Conservation (phyloP, 1,284 basidiomycete species). For the Taiwanofungus camphoratus region DNA sequence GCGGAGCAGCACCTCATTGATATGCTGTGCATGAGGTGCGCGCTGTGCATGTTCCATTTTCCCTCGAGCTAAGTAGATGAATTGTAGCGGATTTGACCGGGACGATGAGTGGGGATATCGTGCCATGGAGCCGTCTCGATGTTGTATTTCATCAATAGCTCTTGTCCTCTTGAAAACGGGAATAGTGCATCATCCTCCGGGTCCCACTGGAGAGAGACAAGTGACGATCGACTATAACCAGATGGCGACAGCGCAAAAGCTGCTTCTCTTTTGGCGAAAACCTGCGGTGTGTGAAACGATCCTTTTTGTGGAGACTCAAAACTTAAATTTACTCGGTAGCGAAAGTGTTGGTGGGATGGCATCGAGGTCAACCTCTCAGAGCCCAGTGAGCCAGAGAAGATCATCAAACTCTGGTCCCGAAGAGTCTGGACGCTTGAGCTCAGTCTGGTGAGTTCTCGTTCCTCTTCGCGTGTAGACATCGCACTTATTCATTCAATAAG, state of each 20-base stretch:
- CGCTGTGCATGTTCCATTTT: conserved; percentile 4
- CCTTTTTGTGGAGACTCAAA: background rate
- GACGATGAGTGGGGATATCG: conserved; percentile 98
- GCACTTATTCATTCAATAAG: background rate
- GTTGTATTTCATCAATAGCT: conserved; percentile 97
- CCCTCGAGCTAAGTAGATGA: background rate
- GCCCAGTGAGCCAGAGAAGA: conserved; percentile 44
- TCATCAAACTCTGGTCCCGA: conserved; percentile 90
- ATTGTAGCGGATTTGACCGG: conserved; percentile 83
- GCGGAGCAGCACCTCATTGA: conserved; percentile 99
- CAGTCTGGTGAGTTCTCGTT: conserved; percentile 77
- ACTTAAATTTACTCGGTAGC: conserved; percentile 37
- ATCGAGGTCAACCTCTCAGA: conserved; percentile 81
- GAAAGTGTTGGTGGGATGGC: conserved; percentile 99
- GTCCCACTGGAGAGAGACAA: conserved; percentile 49
- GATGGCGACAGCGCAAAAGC: conserved; percentile 96
- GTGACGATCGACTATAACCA: conserved; percentile 86
- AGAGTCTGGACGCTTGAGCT: conserved; percentile 99
- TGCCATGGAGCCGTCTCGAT: conserved; percentile 90
- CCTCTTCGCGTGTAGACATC: background rate
- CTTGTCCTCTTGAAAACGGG: conserved; percentile 97
- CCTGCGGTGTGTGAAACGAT: conserved; percentile 71
- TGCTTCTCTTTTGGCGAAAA: conserved; percentile 98
- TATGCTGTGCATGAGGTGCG: conserved; percentile 99
- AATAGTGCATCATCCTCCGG: conserved; percentile 65